Conservation (phyloP, 2,329 filamentous ascomycete species). For the Elsinoe fawcettii region DNA sequence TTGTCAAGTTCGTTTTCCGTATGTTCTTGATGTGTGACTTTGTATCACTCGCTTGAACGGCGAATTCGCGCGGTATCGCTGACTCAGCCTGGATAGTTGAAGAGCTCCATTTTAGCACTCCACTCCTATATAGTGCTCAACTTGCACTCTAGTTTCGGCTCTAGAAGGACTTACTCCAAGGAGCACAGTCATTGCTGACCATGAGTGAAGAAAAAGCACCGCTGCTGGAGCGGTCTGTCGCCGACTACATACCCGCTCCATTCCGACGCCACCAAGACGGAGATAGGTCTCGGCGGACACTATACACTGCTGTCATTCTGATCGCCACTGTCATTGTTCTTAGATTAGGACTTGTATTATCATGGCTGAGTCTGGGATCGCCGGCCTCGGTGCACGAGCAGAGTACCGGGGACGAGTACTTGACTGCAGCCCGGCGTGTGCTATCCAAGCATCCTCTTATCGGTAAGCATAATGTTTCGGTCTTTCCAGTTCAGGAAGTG, state of each 20-base stretch:
- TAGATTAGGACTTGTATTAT: background rate
- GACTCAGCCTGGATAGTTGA: background rate
- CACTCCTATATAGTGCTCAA: no score
- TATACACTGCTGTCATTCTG: background rate
- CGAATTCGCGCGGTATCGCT: background rate
- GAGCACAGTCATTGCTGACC: background rate
- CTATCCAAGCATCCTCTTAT: slow-evolving; percentile 10
- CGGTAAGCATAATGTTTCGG: background rate
- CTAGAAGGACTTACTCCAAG: no score
- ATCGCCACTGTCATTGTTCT: background rate
- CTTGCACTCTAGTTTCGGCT: no score
- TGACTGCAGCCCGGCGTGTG: background rate
- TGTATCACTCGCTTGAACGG: background rate
- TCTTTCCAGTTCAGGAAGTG: background rate
- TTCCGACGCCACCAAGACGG: background rate
- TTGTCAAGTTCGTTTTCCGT: no score
- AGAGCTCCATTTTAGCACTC: background rate
- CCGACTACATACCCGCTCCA: background rate
- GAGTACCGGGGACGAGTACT: background rate
- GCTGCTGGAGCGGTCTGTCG: background rate
- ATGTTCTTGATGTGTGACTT: no score
- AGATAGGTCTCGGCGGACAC: background rate
- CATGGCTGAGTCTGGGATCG: background rate
- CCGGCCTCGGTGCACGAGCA: background rate
- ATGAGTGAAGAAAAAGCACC: slow-evolving; percentile 5